These are phyloP conservation scores for Sporodiniella umbellata DNA, from an alignment of 371 early-diverging fungal species.

Conservation along the genomic window DNA sequence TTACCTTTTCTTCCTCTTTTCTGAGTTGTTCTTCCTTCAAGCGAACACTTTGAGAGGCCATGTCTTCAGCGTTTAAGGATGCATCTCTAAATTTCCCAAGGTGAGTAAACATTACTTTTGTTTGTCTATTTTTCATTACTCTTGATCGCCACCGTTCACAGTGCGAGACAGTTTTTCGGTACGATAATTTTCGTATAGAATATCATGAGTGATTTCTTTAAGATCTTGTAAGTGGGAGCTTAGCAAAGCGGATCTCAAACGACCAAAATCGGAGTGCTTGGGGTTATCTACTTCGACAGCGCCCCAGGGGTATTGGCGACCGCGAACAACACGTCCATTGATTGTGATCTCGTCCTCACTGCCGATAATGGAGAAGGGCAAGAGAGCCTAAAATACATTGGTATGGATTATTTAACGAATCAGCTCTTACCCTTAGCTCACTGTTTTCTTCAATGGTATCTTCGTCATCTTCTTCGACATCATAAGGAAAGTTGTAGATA, in stretches of 20 bases:
- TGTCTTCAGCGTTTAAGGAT: slow-evolving; percentile 49
- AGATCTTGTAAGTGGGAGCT: slow-evolving; percentile 93
- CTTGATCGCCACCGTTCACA: slow-evolving; percentile 48
- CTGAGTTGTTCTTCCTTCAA: slow-evolving; percentile 62
- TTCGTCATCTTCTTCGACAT: slow-evolving; percentile 80
- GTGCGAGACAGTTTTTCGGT: slow-evolving; percentile 85
- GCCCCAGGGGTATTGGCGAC: slow-evolving; percentile 99
- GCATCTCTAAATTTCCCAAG: slow-evolving; percentile 26
- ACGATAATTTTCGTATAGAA: slow-evolving; percentile 89
- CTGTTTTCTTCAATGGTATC: slow-evolving; percentile 96
- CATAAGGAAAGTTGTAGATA: slow-evolving; percentile 81
- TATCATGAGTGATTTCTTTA: slow-evolving; percentile 82
- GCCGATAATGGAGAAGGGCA: slow-evolving; percentile 97
- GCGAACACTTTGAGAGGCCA: slow-evolving; percentile 47
- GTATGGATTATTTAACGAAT: neutral
- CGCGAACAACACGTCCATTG: slow-evolving; percentile 79
- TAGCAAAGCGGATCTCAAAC: slow-evolving; percentile 89
- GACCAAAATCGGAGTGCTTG: slow-evolving; percentile 96
- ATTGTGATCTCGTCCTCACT: slow-evolving; percentile 88
- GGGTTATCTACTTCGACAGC: slow-evolving; percentile 90
- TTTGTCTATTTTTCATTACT: slow-evolving; percentile 16
- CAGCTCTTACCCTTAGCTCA: slow-evolving; percentile 69
- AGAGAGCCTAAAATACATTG: slow-evolving; percentile 44
- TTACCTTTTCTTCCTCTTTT: slow-evolving; percentile 62
- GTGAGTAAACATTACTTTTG: neutral